A percentile compares a stretch with the other conserved stretches of the same genome.
These are phyloP conservation scores for Solanum hybrid DNA, from an alignment of 305 asterid species.

Conservation along the genomic window DNA sequence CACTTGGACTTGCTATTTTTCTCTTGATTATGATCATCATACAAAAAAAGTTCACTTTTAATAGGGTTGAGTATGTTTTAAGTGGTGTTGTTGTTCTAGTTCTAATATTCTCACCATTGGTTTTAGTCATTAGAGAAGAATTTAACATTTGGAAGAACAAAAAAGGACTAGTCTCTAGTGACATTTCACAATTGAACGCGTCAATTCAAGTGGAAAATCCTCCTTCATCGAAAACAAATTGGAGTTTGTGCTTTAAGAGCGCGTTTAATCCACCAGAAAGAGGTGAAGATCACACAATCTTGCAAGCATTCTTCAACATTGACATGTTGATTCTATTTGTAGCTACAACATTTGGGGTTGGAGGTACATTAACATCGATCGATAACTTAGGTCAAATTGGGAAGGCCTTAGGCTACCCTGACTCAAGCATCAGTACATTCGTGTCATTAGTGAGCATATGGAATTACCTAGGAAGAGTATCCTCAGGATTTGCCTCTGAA, in stretches of 20 bases:
- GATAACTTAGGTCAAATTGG: conserved; percentile 56
- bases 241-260: conserved; percentile 23
- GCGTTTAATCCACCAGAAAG: conserved; percentile 32
- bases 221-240: not conserved
- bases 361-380: conserved; percentile 47
- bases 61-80: conserved; percentile 4
- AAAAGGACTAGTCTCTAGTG: not conserved
- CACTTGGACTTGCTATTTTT: conserved; percentile 22
- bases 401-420: conserved; percentile 31
- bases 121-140: conserved; percentile 16
- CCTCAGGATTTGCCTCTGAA: conserved; percentile 44
- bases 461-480: conserved; percentile 45
- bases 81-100: conserved; percentile 8
- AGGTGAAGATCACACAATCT: conserved; percentile 46
- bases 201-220: not conserved
- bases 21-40: conserved; percentile 16
- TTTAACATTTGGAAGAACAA: not conserved
- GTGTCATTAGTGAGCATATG: conserved; percentile 56
- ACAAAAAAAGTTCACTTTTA: conserved; percentile 8
- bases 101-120: conserved; percentile 9
- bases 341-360: conserved; percentile 36
- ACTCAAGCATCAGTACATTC: conserved; percentile 34
- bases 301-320: conserved; percentile 46
- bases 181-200: not conserved
- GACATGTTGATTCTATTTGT: conserved; percentile 41